These are phyloP conservation scores for Crucihimalaya himalaica DNA, from an alignment of 345 rosid genomes.

Conservation along the genomic window DNA sequence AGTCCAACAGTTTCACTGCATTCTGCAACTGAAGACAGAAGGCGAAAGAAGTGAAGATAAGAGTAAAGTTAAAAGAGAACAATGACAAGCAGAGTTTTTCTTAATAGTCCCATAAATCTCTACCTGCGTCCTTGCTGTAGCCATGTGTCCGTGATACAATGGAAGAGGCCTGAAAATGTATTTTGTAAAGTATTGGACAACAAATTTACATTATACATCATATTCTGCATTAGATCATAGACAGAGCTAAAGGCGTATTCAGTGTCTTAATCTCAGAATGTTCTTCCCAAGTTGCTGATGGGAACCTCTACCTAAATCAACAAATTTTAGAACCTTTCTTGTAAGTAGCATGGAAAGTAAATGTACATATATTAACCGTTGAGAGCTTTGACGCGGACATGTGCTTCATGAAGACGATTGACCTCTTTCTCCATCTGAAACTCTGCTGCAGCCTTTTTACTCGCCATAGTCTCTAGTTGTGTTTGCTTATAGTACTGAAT, in stretches of 20 bases:
- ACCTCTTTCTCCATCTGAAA: constrained; percentile 96
- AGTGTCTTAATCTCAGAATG: constrained; percentile 90
- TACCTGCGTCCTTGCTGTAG: constrained; percentile 81
- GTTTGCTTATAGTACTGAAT: constrained; percentile 98
- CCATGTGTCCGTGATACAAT: constrained; percentile 84
- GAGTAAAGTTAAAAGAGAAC: background rate
- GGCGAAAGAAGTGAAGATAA: constrained; percentile 22
- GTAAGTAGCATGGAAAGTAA: constrained; percentile 19
- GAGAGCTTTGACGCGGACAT: constrained; percentile 49
- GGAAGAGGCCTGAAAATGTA: constrained; percentile 84
- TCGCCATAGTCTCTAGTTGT: constrained; percentile 92
- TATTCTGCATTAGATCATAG: background rate
- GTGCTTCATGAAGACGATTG: constrained; percentile 81
- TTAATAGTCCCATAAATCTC: constrained; percentile 3
- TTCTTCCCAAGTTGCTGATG: constrained; percentile 90
- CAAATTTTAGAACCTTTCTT: constrained; percentile 13
- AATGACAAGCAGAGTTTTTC: background rate
- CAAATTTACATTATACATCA: constrained; percentile 57
- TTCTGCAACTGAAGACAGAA: constrained; percentile 70
- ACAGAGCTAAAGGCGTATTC: constrained; percentile 59
- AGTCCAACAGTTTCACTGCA: constrained; percentile 86
- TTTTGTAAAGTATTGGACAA: constrained; percentile 10
- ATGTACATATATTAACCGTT: constrained; percentile 9
- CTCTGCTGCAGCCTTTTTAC: constrained; percentile 98
- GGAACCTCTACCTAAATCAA: constrained; percentile 66